These are phyloP conservation scores for Plasmodium gonderi DNA, from an alignment of 169 alveolate species.

Conservation along the genomic window DNA sequence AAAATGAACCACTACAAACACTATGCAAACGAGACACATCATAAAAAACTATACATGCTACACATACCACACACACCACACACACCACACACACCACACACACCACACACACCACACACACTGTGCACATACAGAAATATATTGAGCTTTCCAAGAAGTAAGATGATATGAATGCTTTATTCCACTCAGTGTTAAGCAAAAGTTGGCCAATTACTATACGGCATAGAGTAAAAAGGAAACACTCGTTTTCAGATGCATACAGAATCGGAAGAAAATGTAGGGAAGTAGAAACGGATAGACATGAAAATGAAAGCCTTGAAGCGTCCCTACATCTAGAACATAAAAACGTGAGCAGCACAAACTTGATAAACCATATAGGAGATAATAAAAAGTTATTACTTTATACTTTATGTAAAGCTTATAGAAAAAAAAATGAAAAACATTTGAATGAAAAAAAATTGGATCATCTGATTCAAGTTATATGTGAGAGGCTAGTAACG, in stretches of 20 bases:
- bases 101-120: background rate
- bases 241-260: background rate
- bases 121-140: too few relatives aligned
- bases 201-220: background rate
- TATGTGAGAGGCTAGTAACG: background rate
- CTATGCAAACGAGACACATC: too few relatives aligned
- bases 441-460: background rate
- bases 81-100: too few relatives aligned
- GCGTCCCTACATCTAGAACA: background rate
- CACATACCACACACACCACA: too few relatives aligned
- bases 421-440: conserved; percentile 10
- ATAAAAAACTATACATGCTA: too few relatives aligned
- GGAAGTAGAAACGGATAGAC: background rate
- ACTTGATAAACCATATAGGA: conserved; percentile 16
- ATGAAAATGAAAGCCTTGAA: background rate
- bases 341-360: conserved; percentile 14
- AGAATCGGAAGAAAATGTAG: background rate
- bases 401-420: conserved; percentile 23
- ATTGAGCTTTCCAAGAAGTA: background rate
- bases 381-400: conserved; percentile 31
- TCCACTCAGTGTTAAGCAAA: background rate
- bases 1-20: too few relatives aligned
- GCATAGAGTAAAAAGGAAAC: background rate
- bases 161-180: background rate
- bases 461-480: background rate